Evolutionary conservation across 2,329 filamentous ascomycete genomes (phyloP), one percentile per base, ranked within the genome.

Genomic region (Hypoxylon sp.): DNA sequence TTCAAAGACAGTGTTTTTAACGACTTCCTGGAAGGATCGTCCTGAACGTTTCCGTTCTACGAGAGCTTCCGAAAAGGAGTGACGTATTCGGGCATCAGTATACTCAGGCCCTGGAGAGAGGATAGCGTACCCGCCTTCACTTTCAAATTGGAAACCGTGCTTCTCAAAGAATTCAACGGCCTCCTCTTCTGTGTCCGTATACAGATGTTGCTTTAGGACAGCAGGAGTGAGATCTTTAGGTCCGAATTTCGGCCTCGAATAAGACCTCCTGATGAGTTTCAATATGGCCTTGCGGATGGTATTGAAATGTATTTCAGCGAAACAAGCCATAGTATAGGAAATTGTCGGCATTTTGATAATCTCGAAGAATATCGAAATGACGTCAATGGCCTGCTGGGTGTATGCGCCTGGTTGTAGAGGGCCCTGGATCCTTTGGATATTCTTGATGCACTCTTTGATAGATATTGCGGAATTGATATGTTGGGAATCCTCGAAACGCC

Each of bases 241-340:
- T 5, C 85, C 82, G 56, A 86, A 85, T 65, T 87, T 83, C 24
- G 86, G 86, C 63, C 88, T 84, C 1, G 86, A 82, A 68, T 90
- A 87, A 1, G 86, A 83, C 60, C 81, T 83, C 55, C 86, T 84
- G 22, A 91, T 79, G 14, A 85, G 84, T 59, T 84, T 83, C 17
- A 91, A 76, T 14, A 90, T 86, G 11, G 85, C 83, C 59, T 87
- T 87, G 44, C 90, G 87, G 33, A 91, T 80, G 37, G 84, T 82
- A 44, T 87, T 86, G 64, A 92, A 91, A 73, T 90, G 88, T n/a
- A 89, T 87, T 73, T 91, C 89, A 5, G 89, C 89, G 66, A 92
- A 86, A 72, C 90, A 91, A 13, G 89, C 90, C 88, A 91, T 90
- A 0, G 88, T 90, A 74, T 91, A 92, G 0, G 90, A 91, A 2